Conservation (phyloP, 306 rosid species). For the Vigna angularis region DNA sequence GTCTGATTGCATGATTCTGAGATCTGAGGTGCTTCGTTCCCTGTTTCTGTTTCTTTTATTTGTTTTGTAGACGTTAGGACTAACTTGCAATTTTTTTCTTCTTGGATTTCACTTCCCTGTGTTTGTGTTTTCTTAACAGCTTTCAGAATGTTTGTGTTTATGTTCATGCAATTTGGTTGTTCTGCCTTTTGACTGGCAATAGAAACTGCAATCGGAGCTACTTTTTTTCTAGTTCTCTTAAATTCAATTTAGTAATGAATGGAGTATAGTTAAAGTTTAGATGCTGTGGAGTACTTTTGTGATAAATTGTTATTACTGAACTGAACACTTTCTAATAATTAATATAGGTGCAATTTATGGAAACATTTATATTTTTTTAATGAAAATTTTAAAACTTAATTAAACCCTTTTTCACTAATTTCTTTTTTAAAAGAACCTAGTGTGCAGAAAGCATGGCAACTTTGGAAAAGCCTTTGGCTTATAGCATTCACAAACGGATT, state of each 20-base stretch:
- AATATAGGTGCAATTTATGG: constrained; percentile 32
- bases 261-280: constrained; percentile 10
- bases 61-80: not conserved
- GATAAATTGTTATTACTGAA: constrained; percentile 27
- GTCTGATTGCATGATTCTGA: not conserved
- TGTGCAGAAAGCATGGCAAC: constrained; percentile 34
- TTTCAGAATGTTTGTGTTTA: constrained; percentile 30
- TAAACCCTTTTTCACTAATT: not conserved
- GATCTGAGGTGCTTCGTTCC: constrained; percentile 38
- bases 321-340: constrained; percentile 1
- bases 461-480: constrained; percentile 34
- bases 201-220: not conserved
- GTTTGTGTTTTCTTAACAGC: not conserved
- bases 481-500: constrained; percentile 21
- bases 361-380: constrained; percentile 1
- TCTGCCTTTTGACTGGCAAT: constrained; percentile 20
- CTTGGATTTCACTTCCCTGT: not conserved
- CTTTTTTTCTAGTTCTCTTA: constrained; percentile 4
- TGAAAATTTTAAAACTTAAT: not conserved
- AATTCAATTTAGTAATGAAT: constrained; percentile 23
- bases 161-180: constrained; percentile 28
- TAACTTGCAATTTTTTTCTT: not conserved
- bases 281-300: constrained; percentile 9
- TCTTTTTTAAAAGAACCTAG: not conserved
- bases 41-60: not conserved